Base-by-base conservation (phyloP, 2,329 filamentous ascomycete genomes). In the Monilinia fructigena region DNA sequence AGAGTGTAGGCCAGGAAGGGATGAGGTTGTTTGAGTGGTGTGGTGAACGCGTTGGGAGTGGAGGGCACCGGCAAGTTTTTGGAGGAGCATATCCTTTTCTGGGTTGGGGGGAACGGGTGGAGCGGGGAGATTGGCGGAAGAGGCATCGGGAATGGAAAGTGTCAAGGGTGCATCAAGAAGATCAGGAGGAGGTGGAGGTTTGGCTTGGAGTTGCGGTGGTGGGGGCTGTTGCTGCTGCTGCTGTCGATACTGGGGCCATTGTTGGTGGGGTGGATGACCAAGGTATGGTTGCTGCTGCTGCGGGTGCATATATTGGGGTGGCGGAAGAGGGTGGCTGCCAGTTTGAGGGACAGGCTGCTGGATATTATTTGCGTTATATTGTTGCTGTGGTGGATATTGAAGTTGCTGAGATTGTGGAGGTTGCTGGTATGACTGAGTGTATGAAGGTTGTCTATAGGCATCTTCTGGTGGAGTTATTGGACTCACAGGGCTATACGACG, bases 51-150 rank as follows among this genome's bases (percentile, higher is more conserved):
- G 87, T 69, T 91, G 88, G 50, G 85, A 80, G 65, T 87, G 82
- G 3, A 98, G 81, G 0, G 88, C 86, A 66, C 84, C 82, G 47
- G 89, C 92, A 40, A 98, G 84, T 55, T 93, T 90, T 63, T 85
- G 84, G 3, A 97, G 83, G 20, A 98, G 85, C 26, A 90, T 89
- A 77, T 98, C 93, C 76, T 97, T 97, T 78, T 98, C 92, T 0
- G 95, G 95, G 74, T 99, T 99, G 0, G 93, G 93, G 0, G 95
- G 94, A 42, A 97, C 92, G 0, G 94, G 93, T 0, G 95, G 94
- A 0, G 92, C 86, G 7, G 89, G 83, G 10, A 87, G 76, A 28
- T 83, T 79, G 12, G 70, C 70, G 0, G 81, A 79, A 4, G 79
- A 76, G 1, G 70, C 55, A 14, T 81, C 78, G 2, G 85, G 81